Percentiles rank a stretch among this genome's conserved stretches.
Evolutionary conservation across 495 filamentous ascomycete species (phyloP).

Genomic region (Venustampulla echinocandica): DNA sequence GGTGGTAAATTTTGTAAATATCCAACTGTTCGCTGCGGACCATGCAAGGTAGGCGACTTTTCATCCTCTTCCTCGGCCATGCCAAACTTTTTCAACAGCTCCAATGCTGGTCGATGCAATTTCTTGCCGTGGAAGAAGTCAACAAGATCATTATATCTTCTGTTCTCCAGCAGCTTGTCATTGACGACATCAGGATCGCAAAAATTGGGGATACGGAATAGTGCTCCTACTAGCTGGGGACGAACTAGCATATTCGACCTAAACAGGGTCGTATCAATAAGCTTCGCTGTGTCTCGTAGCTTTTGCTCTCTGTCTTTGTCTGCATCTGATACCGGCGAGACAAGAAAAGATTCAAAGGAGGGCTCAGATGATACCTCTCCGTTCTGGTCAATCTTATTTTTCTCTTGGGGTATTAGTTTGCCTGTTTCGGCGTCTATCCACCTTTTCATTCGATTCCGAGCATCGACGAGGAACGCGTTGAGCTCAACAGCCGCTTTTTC

Average conservation of each 20-base stretch:
- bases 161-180: constrained; percentile 78
- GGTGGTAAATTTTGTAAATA: constrained; percentile 86
- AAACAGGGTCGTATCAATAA: constrained; percentile 92
- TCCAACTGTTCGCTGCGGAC: constrained; percentile 73
- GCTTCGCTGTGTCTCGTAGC: constrained; percentile 62
- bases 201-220: constrained; percentile 95
- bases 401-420: constrained; percentile 50
- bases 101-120: constrained; percentile 79
- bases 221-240: constrained; percentile 73
- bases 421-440: constrained; percentile 70
- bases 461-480: constrained; percentile 75
- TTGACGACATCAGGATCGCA: constrained; percentile 95
- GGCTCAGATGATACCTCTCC: constrained; percentile 34
- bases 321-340: constrained; percentile 37
- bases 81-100: constrained; percentile 76
- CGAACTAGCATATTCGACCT: constrained; percentile 84
- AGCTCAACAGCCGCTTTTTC: constrained; percentile 71
- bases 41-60: constrained; percentile 60
- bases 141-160: constrained; percentile 86
- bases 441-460: constrained; percentile 69
- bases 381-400: constrained; percentile 34
- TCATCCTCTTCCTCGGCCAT: constrained; percentile 56
- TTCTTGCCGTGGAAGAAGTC: constrained; percentile 96
- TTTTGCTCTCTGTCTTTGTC: constrained; percentile 59
- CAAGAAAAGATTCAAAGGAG: constrained; percentile 39